phyloP scores from a whole-genome alignment of 1,284 basidiomycete genomes.

The Neonothopanus nambi region DNA sequence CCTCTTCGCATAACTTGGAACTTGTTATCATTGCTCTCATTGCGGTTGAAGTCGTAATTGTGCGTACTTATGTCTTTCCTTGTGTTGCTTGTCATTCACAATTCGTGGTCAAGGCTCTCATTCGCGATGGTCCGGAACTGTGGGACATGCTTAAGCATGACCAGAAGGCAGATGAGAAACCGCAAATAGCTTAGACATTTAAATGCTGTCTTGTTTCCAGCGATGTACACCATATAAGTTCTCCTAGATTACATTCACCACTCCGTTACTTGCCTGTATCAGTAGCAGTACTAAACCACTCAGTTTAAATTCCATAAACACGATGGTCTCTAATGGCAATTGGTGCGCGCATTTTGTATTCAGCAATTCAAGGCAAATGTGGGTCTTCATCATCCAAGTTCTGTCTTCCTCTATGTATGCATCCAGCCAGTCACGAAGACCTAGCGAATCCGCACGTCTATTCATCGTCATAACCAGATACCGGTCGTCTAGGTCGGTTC shows the following conservation, averaged over 20 bases:
- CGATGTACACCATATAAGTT: too few relatives aligned
- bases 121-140: conserved; percentile 61
- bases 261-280: too few relatives aligned
- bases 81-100: too few relatives aligned
- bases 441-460: conserved; percentile 14
- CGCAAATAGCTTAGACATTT: too few relatives aligned
- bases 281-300: background rate
- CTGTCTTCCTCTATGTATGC: too few relatives aligned
- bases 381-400: too few relatives aligned
- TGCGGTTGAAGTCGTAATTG: conserved; percentile 87
- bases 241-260: too few relatives aligned
- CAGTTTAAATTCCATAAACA: background rate
- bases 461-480: conserved; percentile 46
- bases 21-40: conserved; percentile 89
- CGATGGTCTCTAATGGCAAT: too few relatives aligned
- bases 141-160: conserved; percentile 46
- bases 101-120: conserved; percentile 55
- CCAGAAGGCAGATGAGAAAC: background rate
- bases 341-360: too few relatives aligned
- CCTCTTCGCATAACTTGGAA: conserved; percentile 87
- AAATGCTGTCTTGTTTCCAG: too few relatives aligned
- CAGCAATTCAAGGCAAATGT: too few relatives aligned
- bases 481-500: conserved; percentile 36
- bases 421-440: too few relatives aligned
- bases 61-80: conserved; percentile 43